Base-by-base conservation (phyloP, 768 basidiomycete species). In the Galerina sulciceps region DNA sequence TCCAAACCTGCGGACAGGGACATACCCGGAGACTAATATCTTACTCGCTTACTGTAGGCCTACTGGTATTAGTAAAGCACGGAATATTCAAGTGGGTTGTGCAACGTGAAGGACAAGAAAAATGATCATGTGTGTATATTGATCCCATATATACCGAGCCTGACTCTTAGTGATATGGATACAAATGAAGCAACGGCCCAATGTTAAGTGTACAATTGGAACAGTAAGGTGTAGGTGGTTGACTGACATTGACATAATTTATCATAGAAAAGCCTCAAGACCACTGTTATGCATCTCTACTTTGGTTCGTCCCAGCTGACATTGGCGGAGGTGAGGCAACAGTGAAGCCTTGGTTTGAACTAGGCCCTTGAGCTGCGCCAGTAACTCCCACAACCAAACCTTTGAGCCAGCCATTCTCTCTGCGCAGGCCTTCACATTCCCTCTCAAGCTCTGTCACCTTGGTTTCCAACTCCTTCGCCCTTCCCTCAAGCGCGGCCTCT, bases 361-460 rank as follows among this genome's bases (percentile, higher is more conserved):
- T 62, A 1, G 79, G 75, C 15, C 68, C 76, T 59, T 81, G 79
- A 23, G 79, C 86, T 36, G 84, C 90, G 18, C 91, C 90, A 0
- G 93, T 93, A 11, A 93, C 90, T 26, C 91, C 91, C 3, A 95
- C 92, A 6, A 96, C 92, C 13, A 96, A 75, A 0, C 93, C 91
- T 75, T 94, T 92, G 63, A 96, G 72, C 93, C 94, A 96, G 1
- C 91, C 90, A 67, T 97, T 97, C 77, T 97, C 94, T 57, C 91
- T 81, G 47, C 93, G 80, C 49, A 96, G 79, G 0, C 85, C 87
- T 73, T 96, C 94, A 73, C 95, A 95, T 74, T 96, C 94, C 71
- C 90, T 84, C 77, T 97, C 95, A 13, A 97, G 81, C 67, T 91
- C 91, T 54, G 75, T 80, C 13, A 96, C 92, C 52, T 88, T 85